Evolutionary conservation across 2,329 filamentous ascomycete species (phyloP), one percentile per base, ranked within the genome.

Genomic region (Fusarium caatingaense): DNA sequence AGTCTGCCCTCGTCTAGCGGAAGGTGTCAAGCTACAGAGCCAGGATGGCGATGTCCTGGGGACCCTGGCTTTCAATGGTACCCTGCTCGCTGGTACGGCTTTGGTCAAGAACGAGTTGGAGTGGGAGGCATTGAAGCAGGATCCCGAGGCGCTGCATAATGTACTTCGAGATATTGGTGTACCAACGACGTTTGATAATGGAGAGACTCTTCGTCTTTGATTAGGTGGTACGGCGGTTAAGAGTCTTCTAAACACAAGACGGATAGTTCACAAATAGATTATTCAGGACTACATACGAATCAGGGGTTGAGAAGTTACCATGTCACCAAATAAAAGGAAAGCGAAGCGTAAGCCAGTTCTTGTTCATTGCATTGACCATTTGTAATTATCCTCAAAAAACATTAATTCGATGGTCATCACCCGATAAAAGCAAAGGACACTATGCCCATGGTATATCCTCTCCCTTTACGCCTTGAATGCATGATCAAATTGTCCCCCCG

Each of bases 31-130:
- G 20, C 72, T 80, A 3, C 66, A 77, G 7, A 69, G 60, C 5
- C 59, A 74, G 34, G 68, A 77, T 50, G 74, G 78, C 2, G 68
- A 77, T 11, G 75, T 81, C 3, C 71, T 83, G 4, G 87, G 86
- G 0, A 76, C 72, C 25, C 61, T 89, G 32, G 79, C 85, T 20
- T 77, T 91, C 34, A 91, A 91, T 56, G 89, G 89, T 5, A 90
- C 89, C 0, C 77, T 91, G n/a, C 76, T 91, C 66, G 89, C 88
- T 12, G 89, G 89, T 9, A 91, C 88, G 12, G 86, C 88, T 27
- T 78, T 91, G 56, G 88, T 91, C 18, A 91, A 90, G 79, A 87
- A 76, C 28, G 78, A 86, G 71, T 78, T 75, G 5, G 88, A 90
- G 76, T 90, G 87, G 87, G 80, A 88, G 61, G 83, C 82, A 1